A percentile compares a stretch with the other conserved stretches of the same genome.
Conservation (phyloP, 73 alveolate species). For the Loxodes magnus region DNA sequence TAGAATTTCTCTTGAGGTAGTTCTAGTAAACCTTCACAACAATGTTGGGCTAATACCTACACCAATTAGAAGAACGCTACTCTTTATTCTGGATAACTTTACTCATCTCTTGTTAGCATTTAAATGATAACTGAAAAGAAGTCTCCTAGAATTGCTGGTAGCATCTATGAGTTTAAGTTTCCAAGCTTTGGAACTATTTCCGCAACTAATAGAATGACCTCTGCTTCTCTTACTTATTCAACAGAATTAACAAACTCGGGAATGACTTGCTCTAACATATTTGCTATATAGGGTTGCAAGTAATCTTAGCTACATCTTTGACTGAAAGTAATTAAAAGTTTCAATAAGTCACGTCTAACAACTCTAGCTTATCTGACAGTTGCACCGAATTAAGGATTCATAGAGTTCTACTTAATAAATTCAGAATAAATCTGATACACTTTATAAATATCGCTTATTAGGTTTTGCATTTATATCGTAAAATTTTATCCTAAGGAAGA, state of each 20-base stretch:
- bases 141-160: conserved; percentile 56
- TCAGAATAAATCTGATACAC: conserved; percentile 37
- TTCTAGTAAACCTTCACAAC: conserved; percentile 68
- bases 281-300: conserved; percentile 15
- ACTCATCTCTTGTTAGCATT: conserved; percentile 74
- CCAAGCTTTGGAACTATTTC: conserved; percentile 63
- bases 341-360: conserved; percentile 59
- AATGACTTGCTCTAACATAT: conserved; percentile 50
- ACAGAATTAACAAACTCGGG: conserved; percentile 67
- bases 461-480: conserved; percentile 20
- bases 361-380: conserved; percentile 48
- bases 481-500: conserved; percentile 60
- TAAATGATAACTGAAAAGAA: conserved; percentile 67
- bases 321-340: conserved; percentile 39
- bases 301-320: conserved; percentile 12
- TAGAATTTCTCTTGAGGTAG: conserved; percentile 69
- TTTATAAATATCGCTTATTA: conserved; percentile 24
- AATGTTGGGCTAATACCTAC: conserved; percentile 57
- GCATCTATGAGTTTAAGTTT: conserved; percentile 44
- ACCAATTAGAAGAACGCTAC: conserved; percentile 74
- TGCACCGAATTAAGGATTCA: conserved; percentile 29
- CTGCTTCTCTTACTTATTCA: conserved; percentile 90
- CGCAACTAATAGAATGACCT: conserved; percentile 75
- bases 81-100: conserved; percentile 90
- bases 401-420: conserved; percentile 35